These are phyloP conservation scores for Taphrina wiesneri DNA, from an alignment of 1,139 yeast species.

Conservation along the genomic window DNA sequence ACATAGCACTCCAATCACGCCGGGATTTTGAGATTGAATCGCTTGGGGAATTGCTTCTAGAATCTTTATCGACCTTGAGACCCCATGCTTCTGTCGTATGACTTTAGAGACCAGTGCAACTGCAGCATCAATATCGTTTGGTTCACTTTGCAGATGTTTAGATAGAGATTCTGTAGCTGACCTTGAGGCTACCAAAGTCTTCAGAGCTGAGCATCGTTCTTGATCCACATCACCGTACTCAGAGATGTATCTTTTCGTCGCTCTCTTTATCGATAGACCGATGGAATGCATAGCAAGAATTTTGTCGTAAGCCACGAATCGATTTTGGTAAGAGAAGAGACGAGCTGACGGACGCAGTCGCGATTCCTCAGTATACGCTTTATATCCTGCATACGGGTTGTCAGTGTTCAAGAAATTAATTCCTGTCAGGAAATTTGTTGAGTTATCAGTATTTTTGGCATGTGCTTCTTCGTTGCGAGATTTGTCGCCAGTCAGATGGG, in stretches of 20 bases:
- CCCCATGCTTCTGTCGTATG: slow-evolving; percentile 3
- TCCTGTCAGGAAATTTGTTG: slow-evolving; percentile 12
- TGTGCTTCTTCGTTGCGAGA: background rate
- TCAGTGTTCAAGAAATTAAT: slow-evolving; percentile 2
- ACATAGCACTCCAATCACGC: slow-evolving; percentile 8
- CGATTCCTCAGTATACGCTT: background rate
- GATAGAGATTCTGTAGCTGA: background rate
- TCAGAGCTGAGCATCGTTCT: slow-evolving; percentile 18
- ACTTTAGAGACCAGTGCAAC: background rate
- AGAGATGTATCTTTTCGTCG: background rate
- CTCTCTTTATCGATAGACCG: slow-evolving; percentile 14
- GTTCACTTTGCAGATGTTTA: background rate
- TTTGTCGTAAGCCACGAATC: slow-evolving; percentile 15
- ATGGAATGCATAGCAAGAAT: slow-evolving; percentile 16
- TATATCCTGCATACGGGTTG: slow-evolving; percentile 21
- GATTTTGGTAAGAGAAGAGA: slow-evolving; percentile 18
- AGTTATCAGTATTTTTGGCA: slow-evolving; percentile 5
- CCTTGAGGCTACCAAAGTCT: background rate
- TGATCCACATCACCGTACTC: background rate
- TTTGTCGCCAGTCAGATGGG: slow-evolving; percentile 17
- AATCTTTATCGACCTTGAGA: slow-evolving; percentile 3
- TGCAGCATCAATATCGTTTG: background rate
- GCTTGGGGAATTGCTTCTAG: slow-evolving; percentile 4
- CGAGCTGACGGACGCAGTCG: slow-evolving; percentile 19
- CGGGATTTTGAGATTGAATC: background rate